Evolutionary conservation across 495 filamentous ascomycete genomes (phyloP).

Genomic region (Penicillium ucsense): DNA sequence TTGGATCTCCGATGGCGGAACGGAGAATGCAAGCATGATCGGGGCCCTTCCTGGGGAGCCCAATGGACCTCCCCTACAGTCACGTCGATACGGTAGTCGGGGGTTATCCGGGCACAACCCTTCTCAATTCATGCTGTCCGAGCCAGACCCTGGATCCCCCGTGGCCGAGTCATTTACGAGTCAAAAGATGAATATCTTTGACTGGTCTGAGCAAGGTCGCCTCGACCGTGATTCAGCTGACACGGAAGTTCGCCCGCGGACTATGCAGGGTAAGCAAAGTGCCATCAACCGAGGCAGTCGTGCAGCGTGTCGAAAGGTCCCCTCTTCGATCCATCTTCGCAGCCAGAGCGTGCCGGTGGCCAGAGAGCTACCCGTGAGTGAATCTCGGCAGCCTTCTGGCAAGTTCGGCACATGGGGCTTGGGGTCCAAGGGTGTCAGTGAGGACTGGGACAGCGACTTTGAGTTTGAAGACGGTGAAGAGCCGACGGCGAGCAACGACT

Average conservation of each 20-base stretch:
- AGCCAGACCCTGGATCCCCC: not conserved
- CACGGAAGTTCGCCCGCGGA: slow-evolving; percentile 63
- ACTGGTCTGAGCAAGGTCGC: slow-evolving; percentile 70
- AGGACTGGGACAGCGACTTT: slow-evolving; percentile 81
- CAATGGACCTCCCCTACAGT: slow-evolving; percentile 2
- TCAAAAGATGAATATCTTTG: slow-evolving; percentile 53
- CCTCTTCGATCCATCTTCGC: slow-evolving; percentile 69
- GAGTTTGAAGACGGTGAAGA: slow-evolving; percentile 55
- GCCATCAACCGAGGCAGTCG: slow-evolving; percentile 63
- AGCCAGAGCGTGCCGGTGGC: slow-evolving; percentile 94
- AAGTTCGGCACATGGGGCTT: slow-evolving; percentile 88
- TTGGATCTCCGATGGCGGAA: slow-evolving; percentile 21
- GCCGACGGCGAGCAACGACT: slow-evolving; percentile 14
- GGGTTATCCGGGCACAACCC: not conserved
- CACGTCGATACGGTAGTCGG: not conserved
- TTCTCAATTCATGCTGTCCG: not conserved
- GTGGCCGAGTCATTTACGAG: slow-evolving; percentile 9
- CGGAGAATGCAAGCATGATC: slow-evolving; percentile 25
- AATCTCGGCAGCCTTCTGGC: slow-evolving; percentile 50
- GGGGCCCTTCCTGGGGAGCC: slow-evolving; percentile 23
- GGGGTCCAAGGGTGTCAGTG: slow-evolving; percentile 70
- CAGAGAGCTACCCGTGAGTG: slow-evolving; percentile 47
- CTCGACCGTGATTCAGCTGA: slow-evolving; percentile 41
- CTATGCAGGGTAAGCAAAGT: slow-evolving; percentile 84
- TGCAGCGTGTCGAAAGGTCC: slow-evolving; percentile 60